phyloP scores from a whole-genome alignment of 2,329 filamentous ascomycete species.

The Colletotrichum orbiculare region DNA sequence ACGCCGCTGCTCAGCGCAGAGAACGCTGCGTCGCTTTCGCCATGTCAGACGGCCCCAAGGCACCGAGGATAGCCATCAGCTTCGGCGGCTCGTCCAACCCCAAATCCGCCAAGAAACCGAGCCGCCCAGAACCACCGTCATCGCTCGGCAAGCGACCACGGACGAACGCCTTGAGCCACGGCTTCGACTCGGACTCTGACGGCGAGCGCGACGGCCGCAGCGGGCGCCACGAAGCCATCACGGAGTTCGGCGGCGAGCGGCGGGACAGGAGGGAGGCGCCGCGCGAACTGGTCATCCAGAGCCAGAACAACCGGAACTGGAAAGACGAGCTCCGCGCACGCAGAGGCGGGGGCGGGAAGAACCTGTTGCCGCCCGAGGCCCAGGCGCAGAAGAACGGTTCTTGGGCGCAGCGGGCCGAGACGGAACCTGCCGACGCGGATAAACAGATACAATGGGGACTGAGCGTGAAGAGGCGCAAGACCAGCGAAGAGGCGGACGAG shows the following conservation, averaged over 20 bases:
- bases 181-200: conserved; percentile 54
- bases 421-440: conserved; percentile 57
- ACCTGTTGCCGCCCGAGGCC: conserved; percentile 67
- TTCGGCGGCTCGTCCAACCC: conserved; percentile 33
- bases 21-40: too few relatives aligned
- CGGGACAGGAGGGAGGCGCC: conserved; percentile 44
- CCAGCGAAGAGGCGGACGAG: conserved; percentile 64
- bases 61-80: conserved; percentile 36
- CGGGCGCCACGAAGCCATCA: conserved; percentile 58
- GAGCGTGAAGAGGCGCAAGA: conserved; percentile 58
- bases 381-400: conserved; percentile 55
- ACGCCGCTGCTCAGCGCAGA: background rate
- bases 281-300: conserved; percentile 66
- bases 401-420: conserved; percentile 40
- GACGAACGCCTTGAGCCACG: conserved; percentile 55
- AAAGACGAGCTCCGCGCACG: conserved; percentile 62
- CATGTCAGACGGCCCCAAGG: conserved; percentile 34
- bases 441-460: conserved; percentile 68
- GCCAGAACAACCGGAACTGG: conserved; percentile 72
- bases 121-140: conserved; percentile 48
- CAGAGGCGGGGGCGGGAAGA: conserved; percentile 56
- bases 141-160: conserved; percentile 61
- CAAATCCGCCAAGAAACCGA: conserved; percentile 23
- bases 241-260: conserved; percentile 60
- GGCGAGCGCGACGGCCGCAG: conserved; percentile 38